Evolutionary conservation across 345 rosid genomes (phyloP).

Genomic region (Excoecaria agallocha): DNA sequence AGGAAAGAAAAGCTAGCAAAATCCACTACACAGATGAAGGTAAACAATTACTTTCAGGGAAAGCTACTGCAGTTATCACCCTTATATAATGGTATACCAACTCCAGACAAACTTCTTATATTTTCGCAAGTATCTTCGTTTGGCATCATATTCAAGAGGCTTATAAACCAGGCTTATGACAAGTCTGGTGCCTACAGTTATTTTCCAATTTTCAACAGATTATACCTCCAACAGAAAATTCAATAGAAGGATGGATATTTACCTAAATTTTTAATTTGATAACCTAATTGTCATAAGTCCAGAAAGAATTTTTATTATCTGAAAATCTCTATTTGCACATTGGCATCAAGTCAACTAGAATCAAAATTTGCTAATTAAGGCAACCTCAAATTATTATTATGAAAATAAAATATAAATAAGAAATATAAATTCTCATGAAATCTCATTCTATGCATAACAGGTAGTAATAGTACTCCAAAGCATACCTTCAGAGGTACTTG

Average conservation of each 20-base stretch:
- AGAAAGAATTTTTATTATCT: background rate
- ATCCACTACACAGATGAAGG: background rate
- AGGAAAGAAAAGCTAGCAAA: background rate
- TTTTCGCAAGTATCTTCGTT: too few relatives aligned
- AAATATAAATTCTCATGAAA: background rate
- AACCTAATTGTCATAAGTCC: background rate
- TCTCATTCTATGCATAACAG: background rate
- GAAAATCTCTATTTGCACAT: background rate
- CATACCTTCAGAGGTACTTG: constrained; percentile 40
- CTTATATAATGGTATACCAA: background rate
- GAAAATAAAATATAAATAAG: background rate
- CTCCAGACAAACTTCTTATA: background rate
- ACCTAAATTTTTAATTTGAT: background rate
- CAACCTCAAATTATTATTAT: background rate
- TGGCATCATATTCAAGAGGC: background rate
- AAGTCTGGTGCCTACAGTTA: background rate
- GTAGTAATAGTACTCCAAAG: background rate
- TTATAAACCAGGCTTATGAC: background rate
- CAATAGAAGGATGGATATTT: background rate
- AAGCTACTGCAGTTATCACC: background rate
- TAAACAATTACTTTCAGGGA: background rate
- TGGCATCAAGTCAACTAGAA: background rate
- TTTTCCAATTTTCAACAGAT: background rate
- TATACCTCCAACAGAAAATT: background rate
- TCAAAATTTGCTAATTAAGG: background rate